These are phyloP conservation scores for Pulveroboletus sp. DNA, from an alignment of 768 basidiomycete species.

Conservation along the genomic window DNA sequence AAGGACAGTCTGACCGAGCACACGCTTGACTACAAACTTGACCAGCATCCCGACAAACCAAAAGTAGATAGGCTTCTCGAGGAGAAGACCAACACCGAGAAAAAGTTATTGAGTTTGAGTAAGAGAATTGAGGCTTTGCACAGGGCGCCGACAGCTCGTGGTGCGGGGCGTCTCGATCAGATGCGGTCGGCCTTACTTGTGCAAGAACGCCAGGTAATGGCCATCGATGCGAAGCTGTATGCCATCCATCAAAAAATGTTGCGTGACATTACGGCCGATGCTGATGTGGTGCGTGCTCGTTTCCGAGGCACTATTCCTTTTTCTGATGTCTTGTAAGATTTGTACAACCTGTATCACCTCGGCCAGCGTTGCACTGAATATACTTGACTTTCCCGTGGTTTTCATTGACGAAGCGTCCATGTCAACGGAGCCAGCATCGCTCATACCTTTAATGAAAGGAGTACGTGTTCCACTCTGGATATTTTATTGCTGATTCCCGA, in stretches of 20 bases:
- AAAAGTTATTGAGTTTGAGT: slow-evolving; percentile 24
- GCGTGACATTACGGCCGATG: slow-evolving; percentile 53
- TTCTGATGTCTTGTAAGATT: slow-evolving; percentile 43
- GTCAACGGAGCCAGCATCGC: slow-evolving; percentile 90
- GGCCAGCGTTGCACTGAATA: slow-evolving; percentile 58
- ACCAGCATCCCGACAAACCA: slow-evolving; percentile 52
- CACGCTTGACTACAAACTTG: slow-evolving; percentile 62
- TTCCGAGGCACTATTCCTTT: background rate
- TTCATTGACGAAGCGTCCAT: slow-evolving; percentile 95
- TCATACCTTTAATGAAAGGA: slow-evolving; percentile 93
- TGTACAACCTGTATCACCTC: slow-evolving; percentile 88
- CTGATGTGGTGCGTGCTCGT: slow-evolving; percentile 65
- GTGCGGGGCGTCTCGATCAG: slow-evolving; percentile 24
- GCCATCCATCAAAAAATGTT: slow-evolving; percentile 61
- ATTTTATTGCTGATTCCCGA: slow-evolving; percentile 7
- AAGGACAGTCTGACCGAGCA: slow-evolving; percentile 50
- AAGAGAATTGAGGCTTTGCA: slow-evolving; percentile 23
- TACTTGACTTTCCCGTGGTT: slow-evolving; percentile 87
- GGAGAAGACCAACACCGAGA: slow-evolving; percentile 33
- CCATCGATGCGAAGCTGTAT: slow-evolving; percentile 43
- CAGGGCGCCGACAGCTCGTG: slow-evolving; percentile 11
- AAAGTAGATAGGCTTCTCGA: slow-evolving; percentile 41
- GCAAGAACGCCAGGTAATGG: slow-evolving; percentile 32
- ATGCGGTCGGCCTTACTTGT: slow-evolving; percentile 26
- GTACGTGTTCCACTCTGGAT: slow-evolving; percentile 47